A percentile compares a stretch with the other conserved stretches of the same genome.
Evolutionary conservation across 2,329 filamentous ascomycete species (phyloP).

Genomic region (Calonectria henricotiae): DNA sequence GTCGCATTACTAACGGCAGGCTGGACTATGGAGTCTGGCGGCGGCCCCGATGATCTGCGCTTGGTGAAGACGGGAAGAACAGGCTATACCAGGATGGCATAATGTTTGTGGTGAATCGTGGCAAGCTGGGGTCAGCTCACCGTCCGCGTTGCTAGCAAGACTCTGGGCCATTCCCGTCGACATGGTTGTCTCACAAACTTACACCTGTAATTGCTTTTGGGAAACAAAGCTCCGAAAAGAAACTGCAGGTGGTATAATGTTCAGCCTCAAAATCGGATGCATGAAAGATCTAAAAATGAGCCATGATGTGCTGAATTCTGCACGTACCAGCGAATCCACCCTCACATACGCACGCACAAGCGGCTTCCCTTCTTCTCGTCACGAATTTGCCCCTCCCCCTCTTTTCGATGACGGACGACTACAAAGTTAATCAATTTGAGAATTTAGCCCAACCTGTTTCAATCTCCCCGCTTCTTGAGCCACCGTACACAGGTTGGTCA

Average conservation of each 20-base stretch:
- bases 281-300: constrained; percentile 40
- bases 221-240: constrained; percentile 31
- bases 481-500: neutral
- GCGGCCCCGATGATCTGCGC: constrained; percentile 35
- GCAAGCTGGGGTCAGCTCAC: constrained; percentile 27
- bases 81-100: constrained; percentile 28
- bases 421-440: constrained; percentile 1
- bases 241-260: constrained; percentile 31
- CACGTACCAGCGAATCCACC: constrained; percentile 21
- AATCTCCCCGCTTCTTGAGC: neutral
- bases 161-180: constrained; percentile 25
- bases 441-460: neutral
- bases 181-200: constrained; percentile 22
- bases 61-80: constrained; percentile 27
- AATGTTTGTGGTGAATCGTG: constrained; percentile 22
- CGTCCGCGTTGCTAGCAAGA: constrained; percentile 38
- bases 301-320: constrained; percentile 14
- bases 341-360: neutral
- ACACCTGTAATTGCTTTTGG: constrained; percentile 38
- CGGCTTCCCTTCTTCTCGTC: constrained; percentile 2
- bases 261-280: constrained; percentile 29
- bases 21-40: constrained; percentile 26
- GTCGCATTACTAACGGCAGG: constrained; percentile 3
- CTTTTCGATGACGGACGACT: constrained; percentile 3
- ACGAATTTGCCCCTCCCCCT: constrained; percentile 29